Conservation (phyloP, 177 flowering plant species). For the Tripterygium wilfordii region DNA sequence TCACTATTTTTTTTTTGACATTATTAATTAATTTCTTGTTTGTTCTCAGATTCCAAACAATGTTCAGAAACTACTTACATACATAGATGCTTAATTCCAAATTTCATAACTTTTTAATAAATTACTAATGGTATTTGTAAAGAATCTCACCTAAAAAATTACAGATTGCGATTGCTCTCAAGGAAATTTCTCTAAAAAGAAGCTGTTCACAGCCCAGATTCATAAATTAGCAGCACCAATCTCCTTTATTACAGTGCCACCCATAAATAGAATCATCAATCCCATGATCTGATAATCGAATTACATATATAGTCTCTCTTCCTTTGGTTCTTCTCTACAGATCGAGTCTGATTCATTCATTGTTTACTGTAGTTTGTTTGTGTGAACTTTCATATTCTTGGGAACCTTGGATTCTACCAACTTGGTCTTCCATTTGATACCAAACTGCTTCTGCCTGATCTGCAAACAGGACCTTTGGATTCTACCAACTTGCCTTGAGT, state of each 20-base stretch:
- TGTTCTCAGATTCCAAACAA: no score
- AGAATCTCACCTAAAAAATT: no score
- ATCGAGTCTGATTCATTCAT: constrained; percentile 6
- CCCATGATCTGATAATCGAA: constrained; percentile 4
- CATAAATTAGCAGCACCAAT: constrained; percentile 7
- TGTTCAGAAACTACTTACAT: no score
- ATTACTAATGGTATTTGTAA: no score
- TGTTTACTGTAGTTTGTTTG: not conserved
- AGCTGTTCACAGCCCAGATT: not conserved
- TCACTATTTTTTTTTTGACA: no score
- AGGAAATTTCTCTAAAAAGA: not conserved
- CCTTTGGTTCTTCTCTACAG: constrained; percentile 3
- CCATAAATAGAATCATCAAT: constrained; percentile 29
- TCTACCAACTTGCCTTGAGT: constrained; percentile 59
- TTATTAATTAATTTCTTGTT: no score
- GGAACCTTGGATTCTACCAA: constrained; percentile 13
- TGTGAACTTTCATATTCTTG: constrained; percentile 7
- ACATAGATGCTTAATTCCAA: no score
- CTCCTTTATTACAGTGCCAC: constrained; percentile 13
- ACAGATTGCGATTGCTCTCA: no score
- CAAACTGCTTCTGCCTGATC: constrained; percentile 82
- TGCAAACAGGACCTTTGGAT: constrained; percentile 52
- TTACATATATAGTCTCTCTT: not conserved
- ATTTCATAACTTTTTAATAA: no score
- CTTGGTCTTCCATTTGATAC: constrained; percentile 29